phyloP scores from a whole-genome alignment of 2,329 filamentous ascomycete genomes.

The Penicillium griseofulvum region DNA sequence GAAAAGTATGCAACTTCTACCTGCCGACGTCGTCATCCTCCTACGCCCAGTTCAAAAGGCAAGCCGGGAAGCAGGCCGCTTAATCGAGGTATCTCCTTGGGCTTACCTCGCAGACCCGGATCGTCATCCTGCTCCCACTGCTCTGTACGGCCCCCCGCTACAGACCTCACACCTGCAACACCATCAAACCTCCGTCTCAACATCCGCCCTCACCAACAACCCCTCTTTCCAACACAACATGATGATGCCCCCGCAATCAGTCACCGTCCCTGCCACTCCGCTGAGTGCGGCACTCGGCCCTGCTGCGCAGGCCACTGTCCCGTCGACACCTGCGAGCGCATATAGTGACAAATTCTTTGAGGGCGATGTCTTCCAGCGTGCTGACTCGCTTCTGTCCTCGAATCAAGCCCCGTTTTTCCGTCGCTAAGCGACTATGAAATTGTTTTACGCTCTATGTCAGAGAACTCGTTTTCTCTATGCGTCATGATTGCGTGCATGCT shows the following conservation, averaged over 20 bases:
- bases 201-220: conserved; percentile 21
- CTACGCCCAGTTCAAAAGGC: conserved; percentile 78
- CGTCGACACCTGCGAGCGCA: conserved; percentile 55
- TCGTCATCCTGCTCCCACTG: conserved; percentile 30
- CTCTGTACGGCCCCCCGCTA: conserved; percentile 37
- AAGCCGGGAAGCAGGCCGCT: conserved; percentile 73
- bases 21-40: conserved; percentile 67
- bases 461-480: not conserved
- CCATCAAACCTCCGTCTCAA: conserved; percentile 29
- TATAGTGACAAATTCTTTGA: conserved; percentile 51
- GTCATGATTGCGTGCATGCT: not conserved
- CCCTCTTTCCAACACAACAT: conserved; percentile 25
- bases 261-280: conserved; percentile 75
- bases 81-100: conserved; percentile 68
- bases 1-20: conserved; percentile 49
- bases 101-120: conserved; percentile 51
- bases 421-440: conserved; percentile 32
- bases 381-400: conserved; percentile 47
- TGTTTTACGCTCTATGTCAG: not conserved
- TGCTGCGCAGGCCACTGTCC: conserved; percentile 84
- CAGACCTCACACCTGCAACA: conserved; percentile 34
- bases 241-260: conserved; percentile 48
- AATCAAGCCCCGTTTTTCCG: conserved; percentile 43
- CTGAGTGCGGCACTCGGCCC: conserved; percentile 85
- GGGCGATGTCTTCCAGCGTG: conserved; percentile 50